Base-by-base conservation (phyloP, 129 eudicot species). In the Centella asiatica region DNA sequence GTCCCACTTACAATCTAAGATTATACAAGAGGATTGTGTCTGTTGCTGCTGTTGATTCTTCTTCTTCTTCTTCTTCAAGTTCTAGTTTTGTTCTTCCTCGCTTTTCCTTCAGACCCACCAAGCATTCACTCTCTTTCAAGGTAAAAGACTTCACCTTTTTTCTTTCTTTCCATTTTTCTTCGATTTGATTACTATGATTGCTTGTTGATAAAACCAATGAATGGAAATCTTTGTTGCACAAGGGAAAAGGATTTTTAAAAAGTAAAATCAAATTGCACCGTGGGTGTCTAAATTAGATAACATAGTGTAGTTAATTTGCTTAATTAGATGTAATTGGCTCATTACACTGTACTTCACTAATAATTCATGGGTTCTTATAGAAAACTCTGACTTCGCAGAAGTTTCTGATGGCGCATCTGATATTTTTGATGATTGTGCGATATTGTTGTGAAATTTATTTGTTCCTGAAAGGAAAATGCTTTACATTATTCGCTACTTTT, bases 121-220 rank as follows among this genome's bases (percentile, higher is more conserved):
- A 78, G 75, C 68, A 73, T 64, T 67, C 70, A 44, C 61, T 67
- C 5, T 76, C 75, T 50, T 76, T 90, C 34, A 79, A 90, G 95
- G 97, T 86, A 75, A 77, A n/a, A 64, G 53, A 49, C 27, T 28
- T 42, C 7, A 34, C 11, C 62, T 57, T 57, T 57, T 29, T 31
- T 10, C 44, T 11, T 57, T 19, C 1, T 19, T 33, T 33, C 58
- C 11, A 64, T n/a, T 13, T 29, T 34, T 5, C 9, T 40, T 28
- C 1, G 15, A 27, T 44, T 2, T 62, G 12, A 2, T 20, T 23
- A 37, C 62, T 22, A 19, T 55, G n/a, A 37, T 32, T 14, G 3
- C 9, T 66, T 31, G 60, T 6, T 65, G 60, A 32, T 33, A 49
- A 31, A 17, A 19, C 49, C 23, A 39, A 2, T 14, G 18, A 27